Evolutionary conservation across 1,139 yeast genomes (phyloP).

Genomic region (Taiozyma sp.): DNA sequence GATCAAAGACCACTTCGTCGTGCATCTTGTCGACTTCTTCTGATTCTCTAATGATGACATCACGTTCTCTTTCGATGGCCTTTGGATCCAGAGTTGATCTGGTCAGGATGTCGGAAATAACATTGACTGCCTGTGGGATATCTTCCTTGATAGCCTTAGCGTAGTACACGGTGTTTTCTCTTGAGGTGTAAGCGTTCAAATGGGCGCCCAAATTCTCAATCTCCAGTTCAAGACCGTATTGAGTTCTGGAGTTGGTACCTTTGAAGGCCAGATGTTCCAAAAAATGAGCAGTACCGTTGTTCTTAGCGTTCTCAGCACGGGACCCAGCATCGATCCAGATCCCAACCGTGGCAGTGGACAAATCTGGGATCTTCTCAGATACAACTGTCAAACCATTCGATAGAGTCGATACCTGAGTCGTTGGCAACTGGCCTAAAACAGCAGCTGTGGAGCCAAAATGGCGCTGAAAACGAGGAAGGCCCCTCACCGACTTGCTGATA

Average conservation of each 20-base stretch:
- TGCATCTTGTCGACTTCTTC: slow-evolving; percentile 98
- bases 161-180: slow-evolving; percentile 96
- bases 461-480: neutral
- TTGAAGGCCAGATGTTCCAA: slow-evolving; percentile 94
- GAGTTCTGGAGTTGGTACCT: slow-evolving; percentile 85
- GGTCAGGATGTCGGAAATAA: slow-evolving; percentile 84
- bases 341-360: slow-evolving; percentile 95
- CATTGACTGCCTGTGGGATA: slow-evolving; percentile 82
- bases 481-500: neutral
- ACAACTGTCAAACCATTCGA: slow-evolving; percentile 93
- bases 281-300: slow-evolving; percentile 96
- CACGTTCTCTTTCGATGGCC: slow-evolving; percentile 94
- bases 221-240: slow-evolving; percentile 81
- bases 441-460: neutral
- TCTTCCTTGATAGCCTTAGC: slow-evolving; percentile 83
- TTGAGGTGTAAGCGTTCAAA: slow-evolving; percentile 92
- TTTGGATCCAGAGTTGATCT: slow-evolving; percentile 73
- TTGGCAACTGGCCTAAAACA: slow-evolving; percentile 28
- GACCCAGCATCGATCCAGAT: slow-evolving; percentile 95
- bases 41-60: slow-evolving; percentile 91
- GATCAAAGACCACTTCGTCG: slow-evolving; percentile 97
- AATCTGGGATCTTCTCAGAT: slow-evolving; percentile 80
- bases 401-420: slow-evolving; percentile 57
- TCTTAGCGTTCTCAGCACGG: slow-evolving; percentile 80
- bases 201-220: slow-evolving; percentile 97